Evolutionary conservation across 352 stramenopile species (phyloP), one percentile per base, ranked within the genome.

Genomic region (Phytophthora tentaculata): DNA sequence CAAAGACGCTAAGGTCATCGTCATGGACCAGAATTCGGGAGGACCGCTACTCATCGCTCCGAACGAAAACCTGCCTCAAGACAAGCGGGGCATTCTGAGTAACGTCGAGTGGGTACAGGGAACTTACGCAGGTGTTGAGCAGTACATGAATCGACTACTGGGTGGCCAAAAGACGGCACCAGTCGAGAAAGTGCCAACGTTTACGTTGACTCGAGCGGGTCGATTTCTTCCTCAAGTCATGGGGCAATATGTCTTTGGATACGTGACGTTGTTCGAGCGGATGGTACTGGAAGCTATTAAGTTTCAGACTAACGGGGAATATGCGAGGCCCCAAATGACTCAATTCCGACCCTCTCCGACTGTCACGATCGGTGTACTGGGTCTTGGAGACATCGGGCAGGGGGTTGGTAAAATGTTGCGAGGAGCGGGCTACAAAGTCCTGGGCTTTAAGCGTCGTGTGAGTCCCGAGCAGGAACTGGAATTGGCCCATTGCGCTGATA

Each of bases 191-290:
- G n/a, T 70, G 16, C 63, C 56, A 14, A 59, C 22, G 10, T 91
- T 91, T 49, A 54, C 39, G n/a, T 53, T 90, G 29, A 86, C 81
- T 13, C 69, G 83, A 37, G 83, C 81, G 1, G 83, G 83, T 28
- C 81, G 83, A 3, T 76, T 90, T 60, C 83, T 47, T 61, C 79
- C 65, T 1, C 56, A 57, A 9, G 64, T 70, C 49, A 91, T 91
- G 79, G 81, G 77, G 28, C 81, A 91, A 61, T 91, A 91, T 48
- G 83, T 88, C 12, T 74, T 89, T 45, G 83, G 83, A 48, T 81
- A 58, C 43, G 67, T 69, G 29, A 74, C 87, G 17, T 74, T 82
- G 48, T 66, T 89, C 26, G 83, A 91, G 49, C 79, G 83, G 23
- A 83, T 86, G 63, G 74, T 91, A 41, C 70, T 88, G 16, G 63